A percentile compares a stretch with the other conserved stretches of the same genome.
Conservation (phyloP, 345 rosid species). For the Sisymbrium irio region DNA sequence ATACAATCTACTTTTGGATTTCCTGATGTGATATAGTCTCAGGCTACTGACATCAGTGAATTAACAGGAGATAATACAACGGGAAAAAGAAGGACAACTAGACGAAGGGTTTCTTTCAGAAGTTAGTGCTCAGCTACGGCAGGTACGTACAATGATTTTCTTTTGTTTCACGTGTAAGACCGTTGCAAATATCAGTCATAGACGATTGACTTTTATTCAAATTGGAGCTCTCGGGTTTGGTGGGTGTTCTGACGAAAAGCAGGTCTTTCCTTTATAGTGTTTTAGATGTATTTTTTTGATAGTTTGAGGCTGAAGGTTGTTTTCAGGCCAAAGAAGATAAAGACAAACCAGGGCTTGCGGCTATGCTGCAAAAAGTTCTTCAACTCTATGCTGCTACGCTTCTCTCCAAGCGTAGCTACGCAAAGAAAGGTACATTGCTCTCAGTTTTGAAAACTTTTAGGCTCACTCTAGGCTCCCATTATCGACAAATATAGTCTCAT, state of each 20-base stretch:
- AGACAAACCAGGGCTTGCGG: conserved; percentile 88
- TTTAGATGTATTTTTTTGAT: neutral
- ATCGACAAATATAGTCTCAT: neutral
- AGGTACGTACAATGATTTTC: conserved; percentile 43
- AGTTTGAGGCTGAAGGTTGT: conserved; percentile 32
- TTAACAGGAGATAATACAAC: conserved; percentile 59
- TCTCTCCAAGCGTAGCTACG: conserved; percentile 91
- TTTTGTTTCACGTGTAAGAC: neutral
- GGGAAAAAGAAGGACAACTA: conserved; percentile 75
- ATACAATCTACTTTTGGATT: neutral
- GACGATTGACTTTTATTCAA: neutral
- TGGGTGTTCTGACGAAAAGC: neutral
- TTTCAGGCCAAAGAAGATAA: conserved; percentile 83
- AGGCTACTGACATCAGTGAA: neutral
- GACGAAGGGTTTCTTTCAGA: conserved; percentile 93
- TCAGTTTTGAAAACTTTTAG: neutral
- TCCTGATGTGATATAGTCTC: conserved; percentile 1
- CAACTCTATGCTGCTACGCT: conserved; percentile 77
- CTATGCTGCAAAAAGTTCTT: conserved; percentile 90
- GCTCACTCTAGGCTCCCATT: neutral
- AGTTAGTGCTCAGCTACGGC: conserved; percentile 86
- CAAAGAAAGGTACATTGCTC: conserved; percentile 65
- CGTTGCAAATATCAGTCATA: neutral
- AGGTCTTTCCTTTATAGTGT: neutral
- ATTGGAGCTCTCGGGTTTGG: neutral